Evolutionary conservation across 192 early-diverging fungal species (phyloP), one percentile per base, ranked within the genome.

Genomic region (Rhizophagus prolifer): DNA sequence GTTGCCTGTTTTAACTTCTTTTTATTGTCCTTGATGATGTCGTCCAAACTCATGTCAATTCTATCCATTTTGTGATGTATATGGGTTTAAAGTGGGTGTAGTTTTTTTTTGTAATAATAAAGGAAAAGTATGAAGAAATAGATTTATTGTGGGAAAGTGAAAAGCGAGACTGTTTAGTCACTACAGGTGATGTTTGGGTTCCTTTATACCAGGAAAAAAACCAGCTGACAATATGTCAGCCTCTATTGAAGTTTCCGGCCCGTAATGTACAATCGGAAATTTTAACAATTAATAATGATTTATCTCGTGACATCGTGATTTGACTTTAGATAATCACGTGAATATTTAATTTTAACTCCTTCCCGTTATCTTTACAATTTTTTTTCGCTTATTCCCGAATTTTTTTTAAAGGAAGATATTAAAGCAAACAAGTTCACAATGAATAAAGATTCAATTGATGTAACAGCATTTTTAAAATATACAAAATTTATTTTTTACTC

Each of bases 21-120:
- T 63, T 82, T 82, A 28, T 63, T 64, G 25, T 76, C 34, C 78
- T 84, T 84, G 71, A 84, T 81, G 54, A 84, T 79, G 76, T 84
- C 82, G 58, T 84, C 82, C 41, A 84, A 76, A 31, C 81, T 79
- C 36, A 76, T 74, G 61, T 84, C 82, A 47, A 84, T 58, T 36
- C 58, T 47, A 76, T 84, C 82, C 80, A 84, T 81, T 41, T 47
- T 69, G 16, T 19, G 50, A 54, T 54, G 50, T 54, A 54, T 54
- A 21, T 21, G 16, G 16, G 16, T 54, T 54, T 54, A 21, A 21
- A 21, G 47, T 19, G 14, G 16, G 4, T 21, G 16, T 21, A 21
- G 14, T 54, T 54, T 54, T 50, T 50, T 50, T 54, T 54, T 16
- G 50, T 21, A 21, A 16, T 4, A 54, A 21, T 54, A 54, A 21